Percentiles rank a stretch among this genome's conserved stretches.
phyloP scores from a whole-genome alignment of 768 basidiomycete genomes.

The Grammothele lineata region DNA sequence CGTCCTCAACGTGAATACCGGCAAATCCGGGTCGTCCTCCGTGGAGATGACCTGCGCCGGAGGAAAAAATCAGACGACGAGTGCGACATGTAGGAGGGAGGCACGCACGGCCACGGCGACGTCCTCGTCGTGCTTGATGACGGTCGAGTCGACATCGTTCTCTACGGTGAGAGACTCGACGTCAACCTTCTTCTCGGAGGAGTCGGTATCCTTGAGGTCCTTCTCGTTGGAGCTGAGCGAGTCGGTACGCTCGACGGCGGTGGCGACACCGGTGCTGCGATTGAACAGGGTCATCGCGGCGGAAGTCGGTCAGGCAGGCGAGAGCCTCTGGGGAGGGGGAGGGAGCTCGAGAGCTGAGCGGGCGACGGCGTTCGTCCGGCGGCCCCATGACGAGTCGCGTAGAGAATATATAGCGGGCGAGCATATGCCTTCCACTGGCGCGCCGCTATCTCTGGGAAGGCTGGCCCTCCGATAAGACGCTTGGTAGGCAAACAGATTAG shows the following conservation, averaged over 20 bases:
- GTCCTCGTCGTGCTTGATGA: slow-evolving; percentile 40
- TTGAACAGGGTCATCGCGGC: too few species aligned
- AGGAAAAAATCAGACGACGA: too few species aligned
- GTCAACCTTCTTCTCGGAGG: slow-evolving; percentile 13
- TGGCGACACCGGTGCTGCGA: too few species aligned
- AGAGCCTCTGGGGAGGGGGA: neutral
- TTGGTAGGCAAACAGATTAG: slow-evolving; percentile 10
- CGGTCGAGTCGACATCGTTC: slow-evolving; percentile 20
- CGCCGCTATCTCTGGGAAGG: slow-evolving; percentile 11
- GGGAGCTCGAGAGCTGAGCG: neutral
- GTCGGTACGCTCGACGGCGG: neutral
- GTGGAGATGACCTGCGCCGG: slow-evolving; percentile 39
- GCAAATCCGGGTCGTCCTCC: slow-evolving; percentile 45
- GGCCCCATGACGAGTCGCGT: neutral
- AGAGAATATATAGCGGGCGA: slow-evolving; percentile 2
- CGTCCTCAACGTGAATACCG: slow-evolving; percentile 45
- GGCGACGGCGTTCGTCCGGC: slow-evolving; percentile 2
- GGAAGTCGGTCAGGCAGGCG: neutral
- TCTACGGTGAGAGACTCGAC: slow-evolving; percentile 13
- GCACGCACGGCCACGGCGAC: slow-evolving; percentile 37
- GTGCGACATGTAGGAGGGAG: neutral
- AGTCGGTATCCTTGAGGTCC: slow-evolving; percentile 2
- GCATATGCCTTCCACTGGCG: neutral
- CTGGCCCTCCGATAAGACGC: slow-evolving; percentile 5
- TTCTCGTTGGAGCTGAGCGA: slow-evolving; percentile 14